Percentiles rank a stretch among this genome's conserved stretches.
phyloP scores from a whole-genome alignment of 768 basidiomycete genomes.

The Gymnopilus junonius region DNA sequence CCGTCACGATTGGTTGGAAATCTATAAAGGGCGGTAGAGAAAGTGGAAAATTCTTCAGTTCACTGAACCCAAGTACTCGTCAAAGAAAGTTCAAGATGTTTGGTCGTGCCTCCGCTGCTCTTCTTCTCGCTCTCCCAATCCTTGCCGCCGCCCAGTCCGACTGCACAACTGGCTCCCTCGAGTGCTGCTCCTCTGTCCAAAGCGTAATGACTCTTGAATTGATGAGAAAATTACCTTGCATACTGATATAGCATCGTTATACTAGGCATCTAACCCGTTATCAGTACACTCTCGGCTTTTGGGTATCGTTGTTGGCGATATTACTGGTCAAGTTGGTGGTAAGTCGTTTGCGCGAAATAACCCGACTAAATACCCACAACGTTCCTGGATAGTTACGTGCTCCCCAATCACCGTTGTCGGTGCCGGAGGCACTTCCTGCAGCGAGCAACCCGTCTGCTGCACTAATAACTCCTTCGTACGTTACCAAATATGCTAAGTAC shows the following conservation, averaged over 20 bases:
- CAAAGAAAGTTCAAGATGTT: conserved; percentile 24
- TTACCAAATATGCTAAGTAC: neutral
- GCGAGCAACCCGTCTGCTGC: conserved; percentile 35
- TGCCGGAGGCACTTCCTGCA: conserved; percentile 24
- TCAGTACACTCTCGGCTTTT: conserved; percentile 25
- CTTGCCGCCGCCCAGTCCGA: conserved; percentile 25
- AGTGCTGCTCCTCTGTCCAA: conserved; percentile 30
- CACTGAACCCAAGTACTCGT: conserved; percentile 9
- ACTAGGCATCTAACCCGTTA: conserved; percentile 17
- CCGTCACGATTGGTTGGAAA: neutral
- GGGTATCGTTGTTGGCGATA: conserved; percentile 22
- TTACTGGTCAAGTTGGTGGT: conserved; percentile 25
- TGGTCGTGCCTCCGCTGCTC: conserved; percentile 17
- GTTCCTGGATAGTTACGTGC: conserved; percentile 27
- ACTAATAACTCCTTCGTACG: conserved; percentile 29
- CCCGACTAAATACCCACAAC: neutral
- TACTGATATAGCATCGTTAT: neutral
- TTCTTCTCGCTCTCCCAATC: conserved; percentile 26
- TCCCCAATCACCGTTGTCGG: conserved; percentile 34
- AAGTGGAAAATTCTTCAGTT: conserved; percentile 2
- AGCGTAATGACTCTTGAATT: conserved; percentile 16
- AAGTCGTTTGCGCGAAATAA: neutral
- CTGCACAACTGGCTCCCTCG: conserved; percentile 32
- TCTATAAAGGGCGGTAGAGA: conserved; percentile 4
- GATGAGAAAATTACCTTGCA: neutral